Percentiles rank a stretch among this genome's conserved stretches.
phyloP scores from a whole-genome alignment of 2,329 filamentous ascomycete genomes.

The Tolypocladium paradoxum region DNA sequence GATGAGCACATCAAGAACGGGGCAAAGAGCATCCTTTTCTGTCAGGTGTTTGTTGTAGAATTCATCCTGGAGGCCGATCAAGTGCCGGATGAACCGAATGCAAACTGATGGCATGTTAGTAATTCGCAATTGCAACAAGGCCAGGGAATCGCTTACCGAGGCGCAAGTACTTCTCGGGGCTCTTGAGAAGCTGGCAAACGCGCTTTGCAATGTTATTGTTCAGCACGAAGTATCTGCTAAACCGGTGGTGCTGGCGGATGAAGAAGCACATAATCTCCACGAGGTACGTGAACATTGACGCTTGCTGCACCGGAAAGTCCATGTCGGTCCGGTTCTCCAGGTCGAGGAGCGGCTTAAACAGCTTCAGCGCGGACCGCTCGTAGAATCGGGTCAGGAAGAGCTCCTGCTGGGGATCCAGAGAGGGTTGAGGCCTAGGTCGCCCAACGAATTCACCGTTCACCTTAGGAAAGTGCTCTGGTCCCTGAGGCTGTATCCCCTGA shows the following conservation, averaged over 20 bases:
- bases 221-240: constrained; percentile 81
- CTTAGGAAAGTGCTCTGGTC: constrained; percentile 47
- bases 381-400: constrained; percentile 83
- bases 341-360: constrained; percentile 80
- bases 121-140: constrained; percentile 6
- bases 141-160: constrained; percentile 49
- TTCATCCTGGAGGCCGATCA: constrained; percentile 77
- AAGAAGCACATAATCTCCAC: constrained; percentile 93
- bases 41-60: constrained; percentile 82
- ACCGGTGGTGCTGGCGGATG: constrained; percentile 74
- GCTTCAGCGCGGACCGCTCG: constrained; percentile 69
- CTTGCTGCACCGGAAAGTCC: constrained; percentile 69
- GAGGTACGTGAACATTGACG: constrained; percentile 82
- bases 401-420: constrained; percentile 64
- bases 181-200: constrained; percentile 71
- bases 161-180: constrained; percentile 84
- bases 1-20: constrained; percentile 73
- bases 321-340: constrained; percentile 60
- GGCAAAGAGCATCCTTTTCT: constrained; percentile 69
- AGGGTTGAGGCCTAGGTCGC: constrained; percentile 45
- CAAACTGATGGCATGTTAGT: constrained; percentile 48
- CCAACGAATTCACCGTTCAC: constrained; percentile 57
- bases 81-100: constrained; percentile 84
- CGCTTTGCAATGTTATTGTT: constrained; percentile 67
- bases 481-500: constrained; percentile 39